phyloP scores from a whole-genome alignment of 768 basidiomycete species.

The Termitomyces sp. region DNA sequence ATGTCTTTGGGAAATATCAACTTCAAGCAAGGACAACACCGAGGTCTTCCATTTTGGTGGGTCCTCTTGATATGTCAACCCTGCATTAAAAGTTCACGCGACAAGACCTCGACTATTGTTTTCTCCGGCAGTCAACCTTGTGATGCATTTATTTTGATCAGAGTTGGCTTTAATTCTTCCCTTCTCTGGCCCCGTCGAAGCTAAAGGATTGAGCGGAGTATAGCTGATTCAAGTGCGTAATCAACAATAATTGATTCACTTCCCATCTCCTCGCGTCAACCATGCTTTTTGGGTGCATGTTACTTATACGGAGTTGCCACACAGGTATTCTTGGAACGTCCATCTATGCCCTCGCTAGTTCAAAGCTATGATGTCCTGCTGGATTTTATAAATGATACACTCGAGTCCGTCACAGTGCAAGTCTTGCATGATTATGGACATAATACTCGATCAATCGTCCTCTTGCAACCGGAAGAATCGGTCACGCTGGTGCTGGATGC shows the following conservation, averaged over 20 bases:
- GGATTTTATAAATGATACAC: slow-evolving; percentile 67
- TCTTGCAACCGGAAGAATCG: slow-evolving; percentile 58
- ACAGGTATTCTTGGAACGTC: slow-evolving; percentile 6
- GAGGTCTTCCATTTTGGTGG: slow-evolving; percentile 7
- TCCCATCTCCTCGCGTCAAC: slow-evolving; percentile 9
- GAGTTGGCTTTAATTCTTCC: background rate
- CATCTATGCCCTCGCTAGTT: slow-evolving; percentile 52
- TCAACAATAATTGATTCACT: background rate
- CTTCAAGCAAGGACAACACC: background rate
- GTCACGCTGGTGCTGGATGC: slow-evolving; percentile 66
- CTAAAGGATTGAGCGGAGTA: slow-evolving; percentile 1
- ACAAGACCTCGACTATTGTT: slow-evolving; percentile 2
- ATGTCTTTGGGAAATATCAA: background rate
- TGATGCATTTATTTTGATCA: slow-evolving; percentile 5
- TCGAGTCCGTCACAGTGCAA: slow-evolving; percentile 58
- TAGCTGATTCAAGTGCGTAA: slow-evolving; percentile 9
- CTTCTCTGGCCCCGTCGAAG: slow-evolving; percentile 5
- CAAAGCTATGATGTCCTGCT: slow-evolving; percentile 62
- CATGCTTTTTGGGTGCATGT: slow-evolving; percentile 3
- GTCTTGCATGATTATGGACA: slow-evolving; percentile 60
- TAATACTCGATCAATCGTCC: slow-evolving; percentile 43
- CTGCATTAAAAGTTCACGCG: slow-evolving; percentile 3
- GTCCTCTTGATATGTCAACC: slow-evolving; percentile 5
- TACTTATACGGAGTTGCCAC: slow-evolving; percentile 5
- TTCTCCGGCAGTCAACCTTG: slow-evolving; percentile 3